phyloP scores from a whole-genome alignment of 345 rosid genomes.

The Noccaea caerulescens region DNA sequence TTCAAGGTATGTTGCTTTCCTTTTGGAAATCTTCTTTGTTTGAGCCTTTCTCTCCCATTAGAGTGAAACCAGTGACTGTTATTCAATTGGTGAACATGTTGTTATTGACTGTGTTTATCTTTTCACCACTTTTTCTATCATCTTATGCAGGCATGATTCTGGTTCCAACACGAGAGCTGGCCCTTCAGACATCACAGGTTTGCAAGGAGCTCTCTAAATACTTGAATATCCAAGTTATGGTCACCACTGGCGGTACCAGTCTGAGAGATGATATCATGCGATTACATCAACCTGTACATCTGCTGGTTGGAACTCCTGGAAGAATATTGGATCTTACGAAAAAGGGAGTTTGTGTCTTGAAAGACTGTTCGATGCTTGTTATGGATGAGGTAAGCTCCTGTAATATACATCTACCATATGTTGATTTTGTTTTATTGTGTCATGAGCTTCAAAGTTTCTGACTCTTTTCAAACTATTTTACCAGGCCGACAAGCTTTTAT shows the following conservation, averaged over 20 bases:
- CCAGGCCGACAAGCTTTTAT: slow-evolving; percentile 98
- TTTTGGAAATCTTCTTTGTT: neutral
- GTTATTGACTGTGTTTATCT: neutral
- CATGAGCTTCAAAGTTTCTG: slow-evolving; percentile 45
- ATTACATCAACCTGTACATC: slow-evolving; percentile 94
- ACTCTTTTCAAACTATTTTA: slow-evolving; percentile 40
- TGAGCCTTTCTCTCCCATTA: slow-evolving; percentile 6
- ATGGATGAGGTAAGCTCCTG: slow-evolving; percentile 86
- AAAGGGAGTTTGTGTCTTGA: slow-evolving; percentile 93
- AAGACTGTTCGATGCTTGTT: slow-evolving; percentile 94
- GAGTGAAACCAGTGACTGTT: slow-evolving; percentile 5
- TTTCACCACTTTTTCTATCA: slow-evolving; percentile 1
- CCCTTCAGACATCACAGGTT: slow-evolving; percentile 98
- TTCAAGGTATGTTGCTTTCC: slow-evolving; percentile 71
- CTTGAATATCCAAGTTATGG: slow-evolving; percentile 95
- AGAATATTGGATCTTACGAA: slow-evolving; percentile 94
- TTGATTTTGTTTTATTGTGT: slow-evolving; percentile 18
- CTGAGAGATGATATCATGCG: slow-evolving; percentile 99
- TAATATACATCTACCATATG: slow-evolving; percentile 1
- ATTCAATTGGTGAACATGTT: neutral
- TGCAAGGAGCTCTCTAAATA: slow-evolving; percentile 98
- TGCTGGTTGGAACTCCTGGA: slow-evolving; percentile 99
- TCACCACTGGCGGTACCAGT: slow-evolving; percentile 99
- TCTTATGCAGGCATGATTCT: slow-evolving; percentile 77
- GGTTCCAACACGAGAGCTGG: slow-evolving; percentile 97